phyloP scores from a whole-genome alignment of 768 basidiomycete genomes.

The Coprinellus aureogranulatus region DNA sequence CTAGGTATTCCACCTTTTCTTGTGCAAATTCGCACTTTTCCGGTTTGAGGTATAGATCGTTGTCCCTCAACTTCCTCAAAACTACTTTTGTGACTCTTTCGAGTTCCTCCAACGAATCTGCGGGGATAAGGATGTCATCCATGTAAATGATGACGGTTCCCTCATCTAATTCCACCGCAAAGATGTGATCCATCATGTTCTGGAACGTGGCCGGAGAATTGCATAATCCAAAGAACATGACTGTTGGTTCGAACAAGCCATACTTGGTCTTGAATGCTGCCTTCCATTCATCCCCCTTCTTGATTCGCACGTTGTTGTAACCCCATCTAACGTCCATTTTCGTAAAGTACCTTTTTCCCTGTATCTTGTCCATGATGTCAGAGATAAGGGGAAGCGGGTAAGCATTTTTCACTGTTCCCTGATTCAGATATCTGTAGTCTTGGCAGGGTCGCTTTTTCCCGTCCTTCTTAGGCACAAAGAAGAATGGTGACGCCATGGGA shows the following conservation, averaged over 20 bases:
- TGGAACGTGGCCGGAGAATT: constrained; percentile 38
- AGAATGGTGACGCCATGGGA: constrained; percentile 4
- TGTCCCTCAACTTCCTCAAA: constrained; percentile 10
- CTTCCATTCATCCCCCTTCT: constrained; percentile 37
- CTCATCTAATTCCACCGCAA: constrained; percentile 27
- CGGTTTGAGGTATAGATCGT: constrained; percentile 30
- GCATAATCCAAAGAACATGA: constrained; percentile 37
- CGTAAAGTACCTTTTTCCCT: constrained; percentile 27
- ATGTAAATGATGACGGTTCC: constrained; percentile 34
- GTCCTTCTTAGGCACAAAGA: constrained; percentile 13
- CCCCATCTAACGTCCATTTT: constrained; percentile 18
- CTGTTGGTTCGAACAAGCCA: constrained; percentile 35
- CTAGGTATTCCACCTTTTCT: constrained; percentile 26
- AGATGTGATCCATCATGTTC: constrained; percentile 19
- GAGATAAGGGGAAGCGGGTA: constrained; percentile 35
- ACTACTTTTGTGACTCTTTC: background rate
- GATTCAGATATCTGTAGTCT: constrained; percentile 34
- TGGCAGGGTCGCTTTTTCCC: constrained; percentile 20
- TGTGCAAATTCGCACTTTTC: constrained; percentile 35
- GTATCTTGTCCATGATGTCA: constrained; percentile 25
- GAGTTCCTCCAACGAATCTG: constrained; percentile 19
- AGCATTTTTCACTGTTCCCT: constrained; percentile 30
- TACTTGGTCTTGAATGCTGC: constrained; percentile 32
- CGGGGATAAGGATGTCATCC: constrained; percentile 26
- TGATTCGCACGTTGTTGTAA: constrained; percentile 31